Evolutionary conservation across 345 rosid genomes (phyloP), one percentile per base, ranked within the genome.

Genomic region (Aquilaria sinensis): DNA sequence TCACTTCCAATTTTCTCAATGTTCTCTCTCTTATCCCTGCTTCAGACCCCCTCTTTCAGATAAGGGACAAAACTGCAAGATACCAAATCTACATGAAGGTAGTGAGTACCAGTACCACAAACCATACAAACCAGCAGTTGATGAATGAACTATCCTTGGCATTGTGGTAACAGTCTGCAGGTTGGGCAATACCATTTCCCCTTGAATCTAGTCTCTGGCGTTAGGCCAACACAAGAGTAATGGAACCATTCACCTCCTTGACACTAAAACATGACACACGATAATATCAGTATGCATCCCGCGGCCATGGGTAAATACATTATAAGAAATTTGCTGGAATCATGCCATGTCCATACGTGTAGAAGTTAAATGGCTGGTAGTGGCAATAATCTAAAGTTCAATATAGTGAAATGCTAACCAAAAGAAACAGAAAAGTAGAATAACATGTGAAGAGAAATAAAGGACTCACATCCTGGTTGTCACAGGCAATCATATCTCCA

Each of bases 191-290:
- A 94, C 99, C 99, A 94, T 71, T 94, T 94, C 54, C 96, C 99
- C 81, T 82, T 90, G 78, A 94, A 94, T 77, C 99, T 81, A 46
- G 96, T 94, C 80, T 94, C 97, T 0, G 97, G 93, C 14, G 96
- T 88, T 68, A 94, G 82, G 58, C 99, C 99, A 51, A 94, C 99
- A 33, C 99, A 94, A 1, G 90, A n/a, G 63, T 94, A 94, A 61
- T 91, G 99, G 81, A 94, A 94, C 99, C 99, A 91, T 71, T 94
- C 99, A 54, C 99, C 99, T 78, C 99, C 99, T 75, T 85, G 91
- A 76, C 99, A 94, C 99, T 91, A 80, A 50, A 68, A 30, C 57
- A 60, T 37, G 43, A 4, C 7, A 0, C 43, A 37, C 43, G 8
- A 37, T 37, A 37, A 9, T 37, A 37, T 37, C 43, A 37, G 43